Evolutionary conservation across 768 basidiomycete genomes (phyloP), one percentile per base, ranked within the genome.

Genomic region (Hemileccinum rubropunctum): DNA sequence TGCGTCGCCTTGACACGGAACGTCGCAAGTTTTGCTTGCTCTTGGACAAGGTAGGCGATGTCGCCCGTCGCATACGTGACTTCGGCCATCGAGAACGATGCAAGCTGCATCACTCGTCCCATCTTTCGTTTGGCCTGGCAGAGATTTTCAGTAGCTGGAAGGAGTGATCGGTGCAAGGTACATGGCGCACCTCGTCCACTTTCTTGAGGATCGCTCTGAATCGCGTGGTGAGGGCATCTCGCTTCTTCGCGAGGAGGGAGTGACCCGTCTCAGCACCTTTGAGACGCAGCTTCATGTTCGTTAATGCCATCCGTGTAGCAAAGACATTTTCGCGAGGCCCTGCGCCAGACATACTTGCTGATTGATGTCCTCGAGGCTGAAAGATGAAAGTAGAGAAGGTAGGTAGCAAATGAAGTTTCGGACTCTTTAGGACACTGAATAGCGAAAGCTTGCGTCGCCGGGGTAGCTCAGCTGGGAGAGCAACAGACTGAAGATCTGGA

Each of bases 41-140:
- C 95, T 68, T 98, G 97, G 6, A 99, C 93, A 55, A 97, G 89
- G 71, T 98, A 99, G 40, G 91, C 83, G 63, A 99, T 98, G 65
- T 98, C 97, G 57, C 91, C 91, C 9, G 97, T 95, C 30, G 95
- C 84, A 73, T 98, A 99, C 17, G 95, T 95, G 57, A 99, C 97
- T 70, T 98, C 95, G 0, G 97, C 97, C 74, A 98, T 87, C 37
- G 95, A 97, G 78, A 99, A 97, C 36, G 97, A 98, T 21, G 97
- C 97, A 44, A 98, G 79, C 69, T 99, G 97, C 86, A 99, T 97
- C 21, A 98, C 95, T 51, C 91, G 80, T 27, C 97, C 97, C 97
- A 98, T 99, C 74, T 98, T 95, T 51, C 94, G 83, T 70, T 99
- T 99, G 10, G 97, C 95, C 95, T 98, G 50, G 17, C 56, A 53